Conservation (phyloP, 2,329 filamentous ascomycete species). For the Venturia aucupariae region DNA sequence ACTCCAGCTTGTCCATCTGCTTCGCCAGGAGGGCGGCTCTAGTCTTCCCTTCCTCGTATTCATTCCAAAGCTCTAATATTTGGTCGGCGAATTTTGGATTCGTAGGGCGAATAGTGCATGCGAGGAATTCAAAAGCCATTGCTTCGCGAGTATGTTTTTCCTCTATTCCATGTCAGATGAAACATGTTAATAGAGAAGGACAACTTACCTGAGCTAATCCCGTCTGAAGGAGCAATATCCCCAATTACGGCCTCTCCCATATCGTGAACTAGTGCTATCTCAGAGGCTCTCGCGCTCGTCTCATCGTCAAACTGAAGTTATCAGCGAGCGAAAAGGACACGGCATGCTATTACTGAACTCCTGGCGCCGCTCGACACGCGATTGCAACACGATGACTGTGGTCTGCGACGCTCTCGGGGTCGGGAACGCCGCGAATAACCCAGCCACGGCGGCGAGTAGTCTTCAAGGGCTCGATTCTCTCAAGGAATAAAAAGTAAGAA, state of each 20-base stretch:
- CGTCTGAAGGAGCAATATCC: constrained; percentile 12
- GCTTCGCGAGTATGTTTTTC: constrained; percentile 11
- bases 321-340: constrained; percentile 7
- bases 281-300: constrained; percentile 8
- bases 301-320: constrained; percentile 11
- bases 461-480: constrained; percentile 9
- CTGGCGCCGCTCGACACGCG: background rate
- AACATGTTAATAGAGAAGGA: constrained; percentile 2
- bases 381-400: constrained; percentile 9
- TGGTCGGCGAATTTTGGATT: no score
- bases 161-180: constrained; percentile 7
- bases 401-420: constrained; percentile 14
- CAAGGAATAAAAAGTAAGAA: constrained; percentile 8
- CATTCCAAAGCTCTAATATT: no score
- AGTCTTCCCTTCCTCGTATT: constrained; percentile 14
- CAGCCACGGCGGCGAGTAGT: constrained; percentile 5
- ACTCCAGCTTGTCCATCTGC: constrained; percentile 11
- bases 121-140: constrained; percentile 2
- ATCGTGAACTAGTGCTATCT: constrained; percentile 11
- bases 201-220: constrained; percentile 8
- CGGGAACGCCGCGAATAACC: background rate
- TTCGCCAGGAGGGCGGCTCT: constrained; percentile 1
- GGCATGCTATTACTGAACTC: constrained; percentile 9
- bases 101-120: no score
- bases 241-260: constrained; percentile 14